Conservation (phyloP, 2,329 filamentous ascomycete species). For the Fusarium avenaceum region DNA sequence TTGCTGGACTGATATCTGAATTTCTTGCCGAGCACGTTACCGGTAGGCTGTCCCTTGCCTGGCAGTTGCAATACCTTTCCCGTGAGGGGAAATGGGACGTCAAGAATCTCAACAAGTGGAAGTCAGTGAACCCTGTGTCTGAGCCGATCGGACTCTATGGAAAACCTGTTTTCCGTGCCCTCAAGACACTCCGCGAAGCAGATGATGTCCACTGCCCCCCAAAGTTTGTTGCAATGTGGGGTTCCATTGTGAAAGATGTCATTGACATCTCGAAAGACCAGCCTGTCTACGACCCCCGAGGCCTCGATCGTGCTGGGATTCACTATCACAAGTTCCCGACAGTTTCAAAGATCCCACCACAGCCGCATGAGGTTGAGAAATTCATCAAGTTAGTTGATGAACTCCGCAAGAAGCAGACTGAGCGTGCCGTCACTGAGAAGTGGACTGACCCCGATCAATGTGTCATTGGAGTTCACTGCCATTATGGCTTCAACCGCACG, state of each 20-base stretch:
- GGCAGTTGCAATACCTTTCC: constrained; percentile 91
- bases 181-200: constrained; percentile 93
- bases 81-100: constrained; percentile 97
- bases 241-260: constrained; percentile 76
- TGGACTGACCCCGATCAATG: constrained; percentile 55
- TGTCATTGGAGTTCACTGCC: constrained; percentile 90
- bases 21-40: constrained; percentile 84
- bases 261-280: constrained; percentile 93
- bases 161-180: constrained; percentile 80
- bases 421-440: constrained; percentile 55
- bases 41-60: constrained; percentile 82
- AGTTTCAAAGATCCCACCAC: constrained; percentile 89
- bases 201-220: constrained; percentile 85
- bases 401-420: constrained; percentile 67
- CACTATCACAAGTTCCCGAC: constrained; percentile 90
- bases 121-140: constrained; percentile 82
- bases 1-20: constrained; percentile 85
- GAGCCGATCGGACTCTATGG: constrained; percentile 72
- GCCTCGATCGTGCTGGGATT: constrained; percentile 75
- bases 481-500: constrained; percentile 95
- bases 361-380: constrained; percentile 63
- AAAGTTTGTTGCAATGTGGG: constrained; percentile 78
- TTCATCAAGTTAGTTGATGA: constrained; percentile 71
- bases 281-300: constrained; percentile 86
- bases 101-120: constrained; percentile 95